These are phyloP conservation scores for Neurospora crassa DNA, from an alignment of 2,329 filamentous ascomycete species.

Conservation along the genomic window DNA sequence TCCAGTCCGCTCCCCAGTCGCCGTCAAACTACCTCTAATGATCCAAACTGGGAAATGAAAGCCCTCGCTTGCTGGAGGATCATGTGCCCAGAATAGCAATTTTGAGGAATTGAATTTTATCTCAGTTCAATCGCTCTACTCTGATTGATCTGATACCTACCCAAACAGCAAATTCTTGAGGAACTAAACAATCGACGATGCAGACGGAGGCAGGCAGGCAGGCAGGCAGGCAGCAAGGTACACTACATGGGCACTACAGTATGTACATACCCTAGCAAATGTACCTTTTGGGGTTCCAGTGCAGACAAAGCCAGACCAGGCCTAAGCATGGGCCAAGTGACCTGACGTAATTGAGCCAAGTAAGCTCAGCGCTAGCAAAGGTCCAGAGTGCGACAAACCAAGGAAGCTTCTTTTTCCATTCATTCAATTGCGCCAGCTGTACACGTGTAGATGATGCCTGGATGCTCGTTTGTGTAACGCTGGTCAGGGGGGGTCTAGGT, in stretches of 20 bases:
- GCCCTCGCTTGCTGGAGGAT: not conserved
- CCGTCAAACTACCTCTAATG: not conserved
- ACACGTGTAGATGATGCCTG: not conserved
- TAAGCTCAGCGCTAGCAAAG: not conserved
- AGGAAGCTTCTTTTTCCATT: not conserved
- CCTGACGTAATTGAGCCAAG: not conserved
- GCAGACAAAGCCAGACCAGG: not conserved
- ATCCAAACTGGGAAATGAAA: not conserved
- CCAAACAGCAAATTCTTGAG: not conserved
- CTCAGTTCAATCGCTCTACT: too few relatives aligned
- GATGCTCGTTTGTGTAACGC: too few relatives aligned
- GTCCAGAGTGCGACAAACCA: not conserved
- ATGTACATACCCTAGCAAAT: not conserved
- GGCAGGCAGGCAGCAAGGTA: not conserved
- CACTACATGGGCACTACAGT: not conserved
- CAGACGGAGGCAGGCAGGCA: not conserved
- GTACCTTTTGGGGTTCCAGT: not conserved
- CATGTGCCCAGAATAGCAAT: not conserved
- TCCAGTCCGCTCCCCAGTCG: not conserved
- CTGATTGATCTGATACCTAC: too few relatives aligned
- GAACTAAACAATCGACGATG: not conserved
- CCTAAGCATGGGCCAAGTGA: not conserved
- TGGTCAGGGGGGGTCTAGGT: not conserved
- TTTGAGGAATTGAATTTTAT: not conserved
- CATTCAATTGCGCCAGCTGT: not conserved